phyloP scores from a whole-genome alignment of 164 flowering plant species.

The Malania oleifera region DNA sequence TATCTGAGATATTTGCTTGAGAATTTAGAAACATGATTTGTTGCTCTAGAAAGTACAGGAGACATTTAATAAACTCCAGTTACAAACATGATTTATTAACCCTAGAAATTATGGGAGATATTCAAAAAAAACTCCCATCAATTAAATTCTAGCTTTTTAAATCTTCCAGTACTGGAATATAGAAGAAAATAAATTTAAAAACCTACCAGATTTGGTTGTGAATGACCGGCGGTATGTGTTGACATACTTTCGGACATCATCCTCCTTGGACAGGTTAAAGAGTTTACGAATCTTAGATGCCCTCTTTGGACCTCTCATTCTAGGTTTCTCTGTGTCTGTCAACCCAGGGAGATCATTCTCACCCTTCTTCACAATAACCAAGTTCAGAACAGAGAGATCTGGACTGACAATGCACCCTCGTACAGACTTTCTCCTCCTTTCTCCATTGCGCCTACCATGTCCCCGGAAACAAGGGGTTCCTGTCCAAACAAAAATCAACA shows the following conservation, averaged over 20 bases:
- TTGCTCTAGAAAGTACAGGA: too few species aligned
- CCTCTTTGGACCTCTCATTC: constrained; percentile 7
- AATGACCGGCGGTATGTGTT: constrained; percentile 5
- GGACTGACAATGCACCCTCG: constrained; percentile 6
- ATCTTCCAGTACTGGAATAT: too few species aligned
- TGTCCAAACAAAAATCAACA: not conserved
- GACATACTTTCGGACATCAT: constrained; percentile 9
- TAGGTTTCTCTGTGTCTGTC: constrained; percentile 5
- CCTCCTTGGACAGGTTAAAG: constrained; percentile 7
- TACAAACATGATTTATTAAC: too few species aligned
- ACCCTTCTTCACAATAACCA: constrained; percentile 8
- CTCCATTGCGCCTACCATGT: constrained; percentile 2
- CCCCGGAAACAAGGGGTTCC: constrained; percentile 9
- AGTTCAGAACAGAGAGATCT: constrained; percentile 3
- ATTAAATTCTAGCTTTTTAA: too few species aligned
- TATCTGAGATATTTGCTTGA: too few species aligned
- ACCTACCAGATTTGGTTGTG: not conserved
- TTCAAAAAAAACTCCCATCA: too few species aligned
- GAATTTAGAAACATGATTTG: too few species aligned
- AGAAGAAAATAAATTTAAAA: not conserved
- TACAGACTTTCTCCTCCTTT: constrained; percentile 4
- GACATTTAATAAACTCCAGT: too few species aligned
- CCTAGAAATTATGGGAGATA: too few species aligned
- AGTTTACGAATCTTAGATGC: constrained; percentile 7
- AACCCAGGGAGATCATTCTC: constrained; percentile 5